Evolutionary conservation across 2,329 filamentous ascomycete species (phyloP), one percentile per base, ranked within the genome.

Genomic region (Pyricularia sp.): DNA sequence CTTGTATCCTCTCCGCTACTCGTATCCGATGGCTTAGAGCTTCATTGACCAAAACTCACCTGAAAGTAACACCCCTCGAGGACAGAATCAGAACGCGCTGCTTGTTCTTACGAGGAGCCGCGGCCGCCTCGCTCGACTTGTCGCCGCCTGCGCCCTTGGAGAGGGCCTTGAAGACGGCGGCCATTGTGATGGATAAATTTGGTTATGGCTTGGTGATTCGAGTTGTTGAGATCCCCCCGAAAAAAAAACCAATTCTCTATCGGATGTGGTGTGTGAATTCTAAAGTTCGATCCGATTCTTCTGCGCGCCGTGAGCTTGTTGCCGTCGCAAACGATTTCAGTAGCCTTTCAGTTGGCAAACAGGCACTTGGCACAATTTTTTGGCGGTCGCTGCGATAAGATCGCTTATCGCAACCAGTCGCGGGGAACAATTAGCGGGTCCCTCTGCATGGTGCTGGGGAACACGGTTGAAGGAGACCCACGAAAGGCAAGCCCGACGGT

Each of bases 11-110:
- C 22, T 9, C 9, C 31, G 12, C 1, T 6, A 8, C 30, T 8
- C 60, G 9, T 33, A 40, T 8, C n/a, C n/a, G n/a, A 26, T 13
- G 2, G 13, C 10, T 5, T n/a, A 26, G 9, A 9, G 2, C 28
- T 3, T 13, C 40, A 49, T 49, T 12, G 5, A n/a, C 16, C 6
- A n/a, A 55, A 6, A 55, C 53, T 67, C 78, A 92, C 88, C 89
- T 84, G 77, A 90, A 92, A 40, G 93, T 96, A 64, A 97, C 91
- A 68, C 94, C 94, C 79, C 94, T 83, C 28, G 93, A 97, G 30
- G 91, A 94, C 70, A 99, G 82, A 72, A 97, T 93, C 68, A 99
- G 81, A 64, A 97, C 90, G 71, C 92, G 82, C 76, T 88, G 86
- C 78, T 85, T 88, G 74, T 87, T 88, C 77, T 82, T 88, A 73